Conservation (phyloP, 371 early-diverging fungal species). For the Zychaea mexicana region DNA sequence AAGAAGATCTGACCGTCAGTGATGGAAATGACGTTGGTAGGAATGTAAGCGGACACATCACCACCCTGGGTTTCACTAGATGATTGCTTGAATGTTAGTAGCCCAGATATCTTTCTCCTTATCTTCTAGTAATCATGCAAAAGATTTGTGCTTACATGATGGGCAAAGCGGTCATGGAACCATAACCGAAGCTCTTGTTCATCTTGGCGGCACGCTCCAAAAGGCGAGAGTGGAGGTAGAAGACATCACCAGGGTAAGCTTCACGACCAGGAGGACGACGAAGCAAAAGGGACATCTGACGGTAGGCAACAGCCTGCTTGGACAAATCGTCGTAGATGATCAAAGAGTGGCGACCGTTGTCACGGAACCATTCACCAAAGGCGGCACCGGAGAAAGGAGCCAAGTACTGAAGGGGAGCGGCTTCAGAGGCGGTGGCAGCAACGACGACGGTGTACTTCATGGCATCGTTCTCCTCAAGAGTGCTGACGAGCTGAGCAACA, state of each 20-base stretch:
- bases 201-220: slow-evolving; percentile 97
- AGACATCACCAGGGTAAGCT: slow-evolving; percentile 97
- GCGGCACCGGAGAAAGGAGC: slow-evolving; percentile 97
- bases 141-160: slow-evolving; percentile 84
- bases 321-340: slow-evolving; percentile 98
- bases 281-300: slow-evolving; percentile 96
- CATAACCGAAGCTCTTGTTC: slow-evolving; percentile 89
- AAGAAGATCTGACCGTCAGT: slow-evolving; percentile 92
- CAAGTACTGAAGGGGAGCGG: slow-evolving; percentile 94
- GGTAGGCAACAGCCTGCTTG: slow-evolving; percentile 98
- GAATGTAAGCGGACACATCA: slow-evolving; percentile 98
- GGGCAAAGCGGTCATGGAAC: slow-evolving; percentile 94
- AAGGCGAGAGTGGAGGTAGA: slow-evolving; percentile 96
- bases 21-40: slow-evolving; percentile 98
- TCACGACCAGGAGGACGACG: slow-evolving; percentile 98
- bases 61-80: slow-evolving; percentile 95
- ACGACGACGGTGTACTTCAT: slow-evolving; percentile 92
- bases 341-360: slow-evolving; percentile 92
- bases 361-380: slow-evolving; percentile 94
- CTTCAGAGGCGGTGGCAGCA: slow-evolving; percentile 96
- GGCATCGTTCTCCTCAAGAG: slow-evolving; percentile 83
- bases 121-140: too few relatives aligned
- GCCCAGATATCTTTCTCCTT: slow-evolving; percentile 65
- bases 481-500: slow-evolving; percentile 95
- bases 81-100: slow-evolving; percentile 36